Percentiles rank a stretch among this genome's conserved stretches.
Conservation (phyloP, 2,329 filamentous ascomycete genomes). For the Moelleriella libera region DNA sequence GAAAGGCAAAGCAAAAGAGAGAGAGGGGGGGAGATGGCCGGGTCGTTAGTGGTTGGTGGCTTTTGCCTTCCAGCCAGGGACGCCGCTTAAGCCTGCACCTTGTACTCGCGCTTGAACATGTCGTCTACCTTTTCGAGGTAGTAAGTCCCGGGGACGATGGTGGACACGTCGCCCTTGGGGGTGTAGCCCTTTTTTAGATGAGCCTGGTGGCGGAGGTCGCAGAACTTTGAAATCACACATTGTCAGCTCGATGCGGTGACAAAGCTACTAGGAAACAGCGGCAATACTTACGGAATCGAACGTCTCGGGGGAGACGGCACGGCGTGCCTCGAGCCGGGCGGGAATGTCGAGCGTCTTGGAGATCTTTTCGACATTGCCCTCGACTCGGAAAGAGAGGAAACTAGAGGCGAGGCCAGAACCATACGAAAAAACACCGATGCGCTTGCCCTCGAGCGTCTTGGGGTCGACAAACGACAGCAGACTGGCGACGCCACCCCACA, state of each 20-base stretch:
- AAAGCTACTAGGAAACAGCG: background rate
- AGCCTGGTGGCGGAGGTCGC: constrained; percentile 66
- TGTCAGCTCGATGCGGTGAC: no score
- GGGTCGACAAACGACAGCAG: constrained; percentile 51
- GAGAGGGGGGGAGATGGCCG: no score
- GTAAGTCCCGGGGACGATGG: constrained; percentile 54
- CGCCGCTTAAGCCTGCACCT: constrained; percentile 50
- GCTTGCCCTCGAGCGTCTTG: constrained; percentile 54
- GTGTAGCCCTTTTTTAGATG: constrained; percentile 70
- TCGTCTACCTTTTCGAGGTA: constrained; percentile 71
- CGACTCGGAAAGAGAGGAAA: constrained; percentile 61
- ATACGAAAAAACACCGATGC: constrained; percentile 66
- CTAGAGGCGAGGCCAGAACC: constrained; percentile 60
- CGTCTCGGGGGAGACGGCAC: constrained; percentile 51
- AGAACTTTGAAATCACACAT: constrained; percentile 39
- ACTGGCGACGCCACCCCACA: constrained; percentile 64
- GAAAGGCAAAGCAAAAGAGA: no score
- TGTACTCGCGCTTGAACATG: constrained; percentile 73
- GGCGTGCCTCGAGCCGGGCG: constrained; percentile 50
- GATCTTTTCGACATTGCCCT: constrained; percentile 55
- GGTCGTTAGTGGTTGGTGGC: no score
- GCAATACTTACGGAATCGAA: constrained; percentile 50
- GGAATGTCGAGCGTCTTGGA: constrained; percentile 56
- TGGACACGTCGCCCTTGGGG: constrained; percentile 54
- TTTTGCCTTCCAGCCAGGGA: background rate